Evolutionary conservation across 164 flowering plant genomes (phyloP).

Genomic region (Kalanchoe fedtschenkoi): DNA sequence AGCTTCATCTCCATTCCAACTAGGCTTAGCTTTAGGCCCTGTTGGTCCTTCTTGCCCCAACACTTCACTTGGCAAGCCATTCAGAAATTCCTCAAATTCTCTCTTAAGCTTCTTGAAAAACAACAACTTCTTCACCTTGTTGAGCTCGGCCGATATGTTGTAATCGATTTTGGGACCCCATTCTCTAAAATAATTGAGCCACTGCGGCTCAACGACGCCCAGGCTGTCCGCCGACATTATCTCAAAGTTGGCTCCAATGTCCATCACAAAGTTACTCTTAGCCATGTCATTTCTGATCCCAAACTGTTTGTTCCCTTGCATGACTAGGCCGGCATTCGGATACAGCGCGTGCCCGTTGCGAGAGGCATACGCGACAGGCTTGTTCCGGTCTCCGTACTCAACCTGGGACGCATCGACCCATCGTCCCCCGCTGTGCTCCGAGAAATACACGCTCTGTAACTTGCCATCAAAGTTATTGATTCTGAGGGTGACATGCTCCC

Average conservation of each 20-base stretch:
- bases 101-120: constrained; percentile 48
- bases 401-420: constrained; percentile 36
- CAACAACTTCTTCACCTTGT: constrained; percentile 42
- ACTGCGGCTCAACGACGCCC: constrained; percentile 33
- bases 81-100: neutral
- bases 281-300: constrained; percentile 43
- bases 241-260: constrained; percentile 14
- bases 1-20: constrained; percentile 56
- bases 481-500: constrained; percentile 57
- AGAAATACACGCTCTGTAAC: constrained; percentile 25
- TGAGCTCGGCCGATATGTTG: neutral
- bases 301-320: constrained; percentile 30
- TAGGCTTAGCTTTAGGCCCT: constrained; percentile 33
- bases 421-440: constrained; percentile 36
- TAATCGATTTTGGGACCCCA: constrained; percentile 23
- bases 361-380: constrained; percentile 30
- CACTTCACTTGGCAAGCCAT: neutral
- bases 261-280: constrained; percentile 23
- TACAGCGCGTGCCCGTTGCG: constrained; percentile 44
- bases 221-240: constrained; percentile 26
- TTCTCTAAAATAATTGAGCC: constrained; percentile 37
- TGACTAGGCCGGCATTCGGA: constrained; percentile 25
- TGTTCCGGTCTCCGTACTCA: constrained; percentile 30
- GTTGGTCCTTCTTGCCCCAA: neutral
- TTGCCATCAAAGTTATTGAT: constrained; percentile 48